These are phyloP conservation scores for Thermochaetoides thermophila DNA, from an alignment of 495 filamentous ascomycete species.

Conservation along the genomic window DNA sequence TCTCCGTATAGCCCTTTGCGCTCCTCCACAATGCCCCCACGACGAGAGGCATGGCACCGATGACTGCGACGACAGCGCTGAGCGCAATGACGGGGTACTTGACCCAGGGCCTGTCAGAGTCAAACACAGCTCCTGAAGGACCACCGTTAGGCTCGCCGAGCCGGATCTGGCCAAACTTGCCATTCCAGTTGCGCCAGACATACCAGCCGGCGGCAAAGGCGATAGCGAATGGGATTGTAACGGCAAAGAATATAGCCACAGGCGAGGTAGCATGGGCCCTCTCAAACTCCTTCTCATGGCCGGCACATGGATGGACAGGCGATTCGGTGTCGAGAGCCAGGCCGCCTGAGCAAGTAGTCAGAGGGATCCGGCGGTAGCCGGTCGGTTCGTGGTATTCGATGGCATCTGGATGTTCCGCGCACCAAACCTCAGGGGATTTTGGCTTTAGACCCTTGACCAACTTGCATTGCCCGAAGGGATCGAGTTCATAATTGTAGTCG, in stretches of 20 bases:
- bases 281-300: constrained; percentile 62
- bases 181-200: constrained; percentile 71
- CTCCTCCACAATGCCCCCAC: constrained; percentile 51
- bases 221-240: constrained; percentile 53
- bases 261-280: constrained; percentile 50
- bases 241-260: constrained; percentile 72
- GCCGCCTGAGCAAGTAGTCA: constrained; percentile 72
- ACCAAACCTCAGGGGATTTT: constrained; percentile 49
- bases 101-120: constrained; percentile 54
- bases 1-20: constrained; percentile 29
- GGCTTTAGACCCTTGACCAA: constrained; percentile 56
- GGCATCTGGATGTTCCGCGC: constrained; percentile 46
- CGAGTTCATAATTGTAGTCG: constrained; percentile 84
- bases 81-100: constrained; percentile 53
- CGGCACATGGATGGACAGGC: constrained; percentile 46
- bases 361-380: constrained; percentile 80
- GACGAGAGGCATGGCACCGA: constrained; percentile 66
- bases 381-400: constrained; percentile 68
- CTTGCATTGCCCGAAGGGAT: constrained; percentile 56
- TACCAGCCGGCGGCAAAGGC: constrained; percentile 68
- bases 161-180: constrained; percentile 80
- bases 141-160: constrained; percentile 50
- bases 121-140: constrained; percentile 34
- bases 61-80: constrained; percentile 52
- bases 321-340: constrained; percentile 50